Evolutionary conservation across 1,284 basidiomycete genomes (phyloP), one percentile per base, ranked within the genome.

Genomic region (Amylostereum chailletii): DNA sequence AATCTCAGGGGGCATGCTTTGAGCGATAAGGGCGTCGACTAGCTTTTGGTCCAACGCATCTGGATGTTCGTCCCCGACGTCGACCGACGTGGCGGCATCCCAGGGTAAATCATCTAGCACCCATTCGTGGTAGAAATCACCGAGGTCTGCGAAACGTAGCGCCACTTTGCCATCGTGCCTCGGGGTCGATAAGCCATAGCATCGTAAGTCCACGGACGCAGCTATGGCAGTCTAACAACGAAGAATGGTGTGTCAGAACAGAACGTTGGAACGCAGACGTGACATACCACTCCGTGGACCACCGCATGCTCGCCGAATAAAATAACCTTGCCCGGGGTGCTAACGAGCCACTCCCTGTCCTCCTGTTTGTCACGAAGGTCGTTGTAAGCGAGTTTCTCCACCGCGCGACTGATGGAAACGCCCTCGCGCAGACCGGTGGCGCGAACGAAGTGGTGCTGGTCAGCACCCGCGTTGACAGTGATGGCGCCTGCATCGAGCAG

Each of bases 251-350:
- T 33, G 53, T 52, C n/a, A 50, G 44, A 37, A 19, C 45, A 7
- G 31, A 42, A n/a, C 31, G 19, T 43, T 34, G 9, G 19, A 38
- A 33, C 27, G 38, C 31, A 40, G 38, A 38, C 3, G 49, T 53
- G 30, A 80, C 89, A 76, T 65, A 92, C 90, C 49, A 94, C 89
- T 49, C 96, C 96, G 65, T 99, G 90, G 27, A 99, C 96, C 48
- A 99, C 96, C 11, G 96, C 96, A 68, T 99, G 96, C 70, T 99
- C 96, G 48, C 96, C 96, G 58, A 99, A 99, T 51, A 99, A 68
- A 58, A 99, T 99, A 54, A 99, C 90, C 67, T 99, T 99, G 42
- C 96, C 96, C 5, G 96, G 96, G 4, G 96, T 90, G 51, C 91
- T 94, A 51, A 96, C 86, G 50, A 94, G 77, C 86, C 86, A 90